These are phyloP conservation scores for Kwoniella dendrophila DNA, from an alignment of 768 basidiomycete genomes.

Conservation along the genomic window DNA sequence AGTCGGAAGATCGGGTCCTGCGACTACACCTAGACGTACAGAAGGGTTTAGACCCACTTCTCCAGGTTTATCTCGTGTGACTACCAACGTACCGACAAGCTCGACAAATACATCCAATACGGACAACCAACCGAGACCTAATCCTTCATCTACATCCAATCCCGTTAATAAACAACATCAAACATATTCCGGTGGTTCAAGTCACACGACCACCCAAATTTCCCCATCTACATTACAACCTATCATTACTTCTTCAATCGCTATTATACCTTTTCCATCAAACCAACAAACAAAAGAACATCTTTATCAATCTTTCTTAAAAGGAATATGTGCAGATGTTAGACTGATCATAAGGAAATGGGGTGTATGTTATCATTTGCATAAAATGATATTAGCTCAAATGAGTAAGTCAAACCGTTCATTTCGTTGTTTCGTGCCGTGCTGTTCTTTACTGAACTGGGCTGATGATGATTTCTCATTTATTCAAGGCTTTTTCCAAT, in stretches of 20 bases:
- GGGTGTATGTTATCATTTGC: conserved; percentile 75
- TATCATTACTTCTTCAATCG: neutral
- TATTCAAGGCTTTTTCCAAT: conserved; percentile 74
- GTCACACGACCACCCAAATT: neutral
- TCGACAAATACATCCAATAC: neutral
- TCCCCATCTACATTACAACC: neutral
- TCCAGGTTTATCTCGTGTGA: conserved; percentile 4
- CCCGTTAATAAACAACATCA: too few relatives aligned
- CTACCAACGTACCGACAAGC: neutral
- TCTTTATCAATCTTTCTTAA: conserved; percentile 72
- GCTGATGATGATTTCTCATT: neutral
- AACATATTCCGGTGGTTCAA: too few relatives aligned
- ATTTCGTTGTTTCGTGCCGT: too few relatives aligned
- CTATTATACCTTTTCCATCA: conserved; percentile 9
- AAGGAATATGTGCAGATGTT: conserved; percentile 75
- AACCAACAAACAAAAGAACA: conserved; percentile 58
- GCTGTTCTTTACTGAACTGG: conserved; percentile 44
- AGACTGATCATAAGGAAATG: conserved; percentile 71
- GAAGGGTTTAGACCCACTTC: conserved; percentile 7
- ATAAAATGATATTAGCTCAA: conserved; percentile 85
- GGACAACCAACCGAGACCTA: too few relatives aligned
- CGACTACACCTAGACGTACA: neutral
- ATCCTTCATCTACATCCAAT: too few relatives aligned
- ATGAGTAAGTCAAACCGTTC: conserved; percentile 62
- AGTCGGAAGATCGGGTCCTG: too few relatives aligned